Conservation (phyloP, 805 yeast species). For the Zygosaccharomyces kombuchaensis region DNA sequence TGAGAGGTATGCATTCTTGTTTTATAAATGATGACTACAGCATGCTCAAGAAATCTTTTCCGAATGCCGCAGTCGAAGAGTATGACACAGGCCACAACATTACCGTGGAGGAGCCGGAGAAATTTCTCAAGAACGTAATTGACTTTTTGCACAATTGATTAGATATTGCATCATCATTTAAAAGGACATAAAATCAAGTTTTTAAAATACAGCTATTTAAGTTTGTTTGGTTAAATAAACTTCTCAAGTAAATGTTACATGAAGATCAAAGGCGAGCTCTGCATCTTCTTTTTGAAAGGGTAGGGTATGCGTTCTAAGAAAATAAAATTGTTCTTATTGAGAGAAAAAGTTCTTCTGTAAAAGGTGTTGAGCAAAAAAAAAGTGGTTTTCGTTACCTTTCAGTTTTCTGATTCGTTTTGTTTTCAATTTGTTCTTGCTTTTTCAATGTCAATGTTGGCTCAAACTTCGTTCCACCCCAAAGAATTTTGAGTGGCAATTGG, state of each 20-base stretch:
- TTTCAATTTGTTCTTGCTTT: neutral
- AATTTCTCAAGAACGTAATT: constrained; percentile 14
- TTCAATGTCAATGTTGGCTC: constrained; percentile 2
- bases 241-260: neutral
- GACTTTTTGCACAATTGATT: constrained; percentile 18
- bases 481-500: constrained; percentile 71
- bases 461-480: constrained; percentile 55
- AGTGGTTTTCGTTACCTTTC: neutral
- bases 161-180: neutral
- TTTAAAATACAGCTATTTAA: neutral
- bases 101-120: constrained; percentile 27
- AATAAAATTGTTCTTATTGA: too few relatives aligned
- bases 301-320: too few relatives aligned
- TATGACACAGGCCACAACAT: constrained; percentile 33
- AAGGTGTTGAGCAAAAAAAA: neutral
- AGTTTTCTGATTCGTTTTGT: neutral
- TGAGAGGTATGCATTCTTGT: constrained; percentile 42
- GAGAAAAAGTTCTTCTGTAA: neutral
- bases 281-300: neutral
- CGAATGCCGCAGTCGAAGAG: constrained; percentile 22
- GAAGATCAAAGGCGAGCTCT: neutral
- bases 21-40: constrained; percentile 38
- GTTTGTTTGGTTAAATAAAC: neutral
- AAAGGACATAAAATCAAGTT: neutral
- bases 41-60: constrained; percentile 23